Base-by-base conservation (phyloP, 306 rosid species). In the Lablab purpureus region DNA sequence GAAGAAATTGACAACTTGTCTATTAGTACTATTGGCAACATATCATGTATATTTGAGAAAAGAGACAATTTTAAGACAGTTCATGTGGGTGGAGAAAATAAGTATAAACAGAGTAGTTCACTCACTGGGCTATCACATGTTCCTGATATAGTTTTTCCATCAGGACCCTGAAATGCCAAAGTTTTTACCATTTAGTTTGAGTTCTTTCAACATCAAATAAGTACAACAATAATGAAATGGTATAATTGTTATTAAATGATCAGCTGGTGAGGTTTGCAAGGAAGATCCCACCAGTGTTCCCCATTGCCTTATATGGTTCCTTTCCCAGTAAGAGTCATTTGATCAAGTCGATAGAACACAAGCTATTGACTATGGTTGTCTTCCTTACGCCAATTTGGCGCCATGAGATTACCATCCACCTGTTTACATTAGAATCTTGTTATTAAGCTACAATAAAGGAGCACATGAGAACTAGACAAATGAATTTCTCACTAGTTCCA, bases 241-340 rank as follows among this genome's bases (percentile, higher is more conserved):
- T 54, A 41, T 56, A 6, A 50, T 50, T 49, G 51, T 34, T 67
- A 45, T 25, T 10, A 6, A 25, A 13, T 15, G 62, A 72, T 71
- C 86, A 96, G 98, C 97, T 94, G 70, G 78, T 96, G 99, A 81
- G 99, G 99, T 80, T 96, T 96, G 88, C 99, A 96, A 30, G 99
- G 97, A 55, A 96, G 91, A 11, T 89, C 96, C 99, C 99, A 96
- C 98, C 99, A 96, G 43, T 90, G 85, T 54, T 90, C 97, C 4
- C 99, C 99, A 62, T 92, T 96, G 59, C 99, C 99, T 89, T 96
- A 93, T 51, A 96, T 88, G 71, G 81, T 93, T 82, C 99, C 99
- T n/a, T 76, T 89, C 15, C 99, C 99, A 27, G 83, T 93, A 65
- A 96, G 81, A 58, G 90, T 91, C 92, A 96, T 89, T 12, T 86